These are phyloP conservation scores for Typha latifolia DNA, from an alignment of 176 grass and related monocot species.

Conservation along the genomic window DNA sequence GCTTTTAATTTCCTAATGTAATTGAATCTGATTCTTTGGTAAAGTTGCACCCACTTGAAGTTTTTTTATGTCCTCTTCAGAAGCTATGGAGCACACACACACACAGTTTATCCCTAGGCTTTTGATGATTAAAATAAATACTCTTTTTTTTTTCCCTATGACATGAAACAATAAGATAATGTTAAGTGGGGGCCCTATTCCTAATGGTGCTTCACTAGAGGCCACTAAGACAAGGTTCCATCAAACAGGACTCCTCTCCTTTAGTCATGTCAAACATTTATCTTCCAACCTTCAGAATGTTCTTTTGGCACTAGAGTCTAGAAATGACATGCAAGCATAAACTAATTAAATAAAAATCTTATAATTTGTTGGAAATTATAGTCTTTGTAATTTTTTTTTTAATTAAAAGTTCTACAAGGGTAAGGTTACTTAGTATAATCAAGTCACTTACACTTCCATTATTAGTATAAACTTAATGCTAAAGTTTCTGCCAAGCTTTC, in stretches of 20 bases:
- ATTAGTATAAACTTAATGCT: no score
- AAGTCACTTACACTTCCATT: no score
- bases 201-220: slow-evolving; percentile 2
- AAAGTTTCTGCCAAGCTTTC: no score
- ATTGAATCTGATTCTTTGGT: background rate
- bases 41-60: background rate
- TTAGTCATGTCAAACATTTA: slow-evolving; percentile 3
- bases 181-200: background rate
- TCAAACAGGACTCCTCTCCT: background rate
- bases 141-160: no score
- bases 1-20: background rate
- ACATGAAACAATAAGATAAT: background rate
- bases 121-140: no score
- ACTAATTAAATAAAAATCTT: background rate
- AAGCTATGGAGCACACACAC: no score
- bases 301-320: background rate
- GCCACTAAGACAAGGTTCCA: background rate
- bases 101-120: no score
- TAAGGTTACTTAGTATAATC: no score
- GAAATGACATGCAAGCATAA: background rate
- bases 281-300: background rate
- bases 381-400: no score
- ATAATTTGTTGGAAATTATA: no score
- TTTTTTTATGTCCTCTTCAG: no score
- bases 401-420: no score